Percentiles rank a stretch among this genome's conserved stretches.
Conservation (phyloP, 208 protist genomes). For the Leptomonas seymouri region DNA sequence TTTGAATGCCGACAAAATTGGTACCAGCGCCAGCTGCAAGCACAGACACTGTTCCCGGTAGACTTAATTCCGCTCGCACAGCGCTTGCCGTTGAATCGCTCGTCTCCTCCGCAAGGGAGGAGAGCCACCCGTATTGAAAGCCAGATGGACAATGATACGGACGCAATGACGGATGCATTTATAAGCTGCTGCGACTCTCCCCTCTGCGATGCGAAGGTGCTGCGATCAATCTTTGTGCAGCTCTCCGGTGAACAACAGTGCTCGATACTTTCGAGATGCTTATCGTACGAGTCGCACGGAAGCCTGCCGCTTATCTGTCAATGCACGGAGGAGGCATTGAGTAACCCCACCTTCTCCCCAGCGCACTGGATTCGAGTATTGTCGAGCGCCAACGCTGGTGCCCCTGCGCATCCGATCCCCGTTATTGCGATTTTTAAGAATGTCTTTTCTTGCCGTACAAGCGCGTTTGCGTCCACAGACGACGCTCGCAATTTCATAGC, state of each 20-base stretch:
- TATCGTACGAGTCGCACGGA: neutral
- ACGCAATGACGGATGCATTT: constrained; percentile 27
- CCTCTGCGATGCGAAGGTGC: constrained; percentile 10
- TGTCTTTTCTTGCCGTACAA: neutral
- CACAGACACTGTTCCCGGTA: constrained; percentile 23
- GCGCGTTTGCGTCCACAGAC: constrained; percentile 9
- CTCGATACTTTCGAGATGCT: neutral
- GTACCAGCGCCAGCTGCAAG: constrained; percentile 25
- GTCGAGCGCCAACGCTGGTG: neutral
- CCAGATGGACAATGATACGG: neutral
- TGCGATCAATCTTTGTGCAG: constrained; percentile 20
- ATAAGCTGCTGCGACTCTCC: constrained; percentile 27
- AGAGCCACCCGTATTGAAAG: neutral
- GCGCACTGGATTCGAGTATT: constrained; percentile 21
- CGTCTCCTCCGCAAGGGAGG: neutral
- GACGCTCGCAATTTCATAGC: constrained; percentile 16
- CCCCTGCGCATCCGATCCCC: neutral
- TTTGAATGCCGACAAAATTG: constrained; percentile 20
- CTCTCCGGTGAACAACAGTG: constrained; percentile 28
- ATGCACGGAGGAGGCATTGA: constrained; percentile 7
- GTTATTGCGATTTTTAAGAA: constrained; percentile 1
- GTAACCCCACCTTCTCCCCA: constrained; percentile 1
- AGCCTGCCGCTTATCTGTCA: neutral
- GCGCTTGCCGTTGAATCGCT: constrained; percentile 4
- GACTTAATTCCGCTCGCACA: constrained; percentile 29